Percentiles rank a stretch among this genome's conserved stretches.
Conservation (phyloP, 176 grass and related monocot species). For the Alloteropsis semialata region DNA sequence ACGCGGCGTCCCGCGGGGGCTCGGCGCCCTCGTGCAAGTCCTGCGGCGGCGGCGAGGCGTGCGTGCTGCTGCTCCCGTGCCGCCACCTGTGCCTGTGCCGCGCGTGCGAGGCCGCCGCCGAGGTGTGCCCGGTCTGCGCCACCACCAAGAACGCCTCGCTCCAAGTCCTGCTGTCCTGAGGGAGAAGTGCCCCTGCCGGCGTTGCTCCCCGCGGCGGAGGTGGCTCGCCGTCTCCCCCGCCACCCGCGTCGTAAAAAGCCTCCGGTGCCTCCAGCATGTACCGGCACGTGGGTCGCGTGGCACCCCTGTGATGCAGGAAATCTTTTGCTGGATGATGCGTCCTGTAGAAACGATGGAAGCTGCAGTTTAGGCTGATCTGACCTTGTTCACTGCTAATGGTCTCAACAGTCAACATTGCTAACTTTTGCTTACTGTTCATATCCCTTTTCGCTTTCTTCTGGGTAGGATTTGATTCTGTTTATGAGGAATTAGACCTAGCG, state of each 20-base stretch:
- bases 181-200: background rate
- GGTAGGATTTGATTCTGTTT: background rate
- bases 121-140: constrained; percentile 49
- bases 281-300: background rate
- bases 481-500: background rate
- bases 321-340: background rate
- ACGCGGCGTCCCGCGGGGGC: background rate
- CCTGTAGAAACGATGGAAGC: background rate
- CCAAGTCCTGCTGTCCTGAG: constrained; percentile 40
- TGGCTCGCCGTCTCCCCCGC: background rate
- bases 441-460: background rate
- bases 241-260: background rate
- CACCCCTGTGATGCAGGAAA: too few species aligned
- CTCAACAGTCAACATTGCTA: background rate
- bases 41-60: constrained; percentile 32
- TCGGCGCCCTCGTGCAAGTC: constrained; percentile 14
- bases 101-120: constrained; percentile 23
- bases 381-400: background rate
- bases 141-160: constrained; percentile 52
- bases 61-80: constrained; percentile 67
- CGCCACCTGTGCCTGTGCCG: constrained; percentile 64
- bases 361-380: background rate
- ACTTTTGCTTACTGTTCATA: background rate
- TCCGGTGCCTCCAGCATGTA: background rate
- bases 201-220: background rate